These are phyloP conservation scores for Takashimella tepidaria DNA, from an alignment of 1,284 basidiomycete species.

Conservation along the genomic window DNA sequence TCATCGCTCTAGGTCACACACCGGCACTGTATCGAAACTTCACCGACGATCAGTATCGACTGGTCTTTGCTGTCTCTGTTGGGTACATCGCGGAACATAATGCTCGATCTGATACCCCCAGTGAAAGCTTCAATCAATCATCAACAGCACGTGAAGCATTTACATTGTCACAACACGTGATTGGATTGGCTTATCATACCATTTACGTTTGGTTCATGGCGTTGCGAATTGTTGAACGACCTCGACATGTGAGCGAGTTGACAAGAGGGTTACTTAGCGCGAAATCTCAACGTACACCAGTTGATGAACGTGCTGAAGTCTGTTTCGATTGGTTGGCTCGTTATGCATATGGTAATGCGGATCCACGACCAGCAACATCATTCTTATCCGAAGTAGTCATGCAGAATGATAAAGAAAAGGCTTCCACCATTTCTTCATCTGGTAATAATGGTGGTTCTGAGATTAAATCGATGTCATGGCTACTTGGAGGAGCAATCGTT, in stretches of 20 bases:
- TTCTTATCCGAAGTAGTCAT: conserved; percentile 63
- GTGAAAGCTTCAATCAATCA: conserved; percentile 55
- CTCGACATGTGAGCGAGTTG: conserved; percentile 79
- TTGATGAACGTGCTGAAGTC: conserved; percentile 91
- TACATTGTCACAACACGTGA: conserved; percentile 91
- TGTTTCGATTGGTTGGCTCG: conserved; percentile 97
- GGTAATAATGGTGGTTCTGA: conserved; percentile 33
- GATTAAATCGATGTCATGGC: conserved; percentile 63
- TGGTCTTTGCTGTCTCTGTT: conserved; percentile 90
- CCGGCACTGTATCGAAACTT: conserved; percentile 83
- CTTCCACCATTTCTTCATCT: conserved; percentile 41
- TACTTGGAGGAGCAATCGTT: conserved; percentile 79
- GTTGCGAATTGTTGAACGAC: conserved; percentile 76
- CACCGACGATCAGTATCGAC: conserved; percentile 84
- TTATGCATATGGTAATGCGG: conserved; percentile 90
- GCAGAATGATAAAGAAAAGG: conserved; percentile 24
- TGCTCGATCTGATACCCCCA: conserved; percentile 38
- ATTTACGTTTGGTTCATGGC: conserved; percentile 96
- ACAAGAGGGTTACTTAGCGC: conserved; percentile 81
- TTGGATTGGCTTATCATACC: conserved; percentile 86
- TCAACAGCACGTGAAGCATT: conserved; percentile 66
- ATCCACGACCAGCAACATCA: conserved; percentile 79
- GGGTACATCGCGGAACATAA: conserved; percentile 87
- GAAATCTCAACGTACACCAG: conserved; percentile 66
- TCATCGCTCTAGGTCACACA: conserved; percentile 78